These are phyloP conservation scores for Stylonectria norvegica DNA, from an alignment of 2,329 filamentous ascomycete genomes.

Conservation along the genomic window DNA sequence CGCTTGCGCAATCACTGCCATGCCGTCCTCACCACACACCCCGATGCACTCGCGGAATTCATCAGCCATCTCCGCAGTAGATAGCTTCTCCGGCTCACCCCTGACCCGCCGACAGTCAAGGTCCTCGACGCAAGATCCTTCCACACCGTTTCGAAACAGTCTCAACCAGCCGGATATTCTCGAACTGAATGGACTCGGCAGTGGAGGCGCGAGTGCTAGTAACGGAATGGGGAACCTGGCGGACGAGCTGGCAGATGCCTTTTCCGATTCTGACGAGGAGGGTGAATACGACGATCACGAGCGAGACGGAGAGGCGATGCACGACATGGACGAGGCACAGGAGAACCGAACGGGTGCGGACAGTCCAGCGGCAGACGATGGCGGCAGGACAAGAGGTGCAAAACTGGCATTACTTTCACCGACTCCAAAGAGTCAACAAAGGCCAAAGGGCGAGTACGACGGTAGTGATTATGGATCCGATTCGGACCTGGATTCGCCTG, in stretches of 20 bases:
- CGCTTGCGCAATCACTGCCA: no score
- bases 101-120: constrained; percentile 48
- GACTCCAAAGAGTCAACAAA: constrained; percentile 46
- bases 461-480: constrained; percentile 73
- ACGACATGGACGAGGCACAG: constrained; percentile 5
- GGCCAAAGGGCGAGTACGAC: constrained; percentile 60
- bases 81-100: constrained; percentile 46
- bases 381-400: constrained; percentile 31
- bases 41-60: constrained; percentile 58
- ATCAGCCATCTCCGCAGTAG: constrained; percentile 53
- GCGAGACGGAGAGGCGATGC: constrained; percentile 22
- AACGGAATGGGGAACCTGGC: constrained; percentile 73
- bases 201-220: constrained; percentile 39
- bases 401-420: constrained; percentile 46
- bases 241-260: constrained; percentile 74
- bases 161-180: constrained; percentile 47
- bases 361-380: constrained; percentile 17
- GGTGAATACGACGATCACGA: constrained; percentile 49
- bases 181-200: constrained; percentile 45
- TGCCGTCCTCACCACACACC: constrained; percentile 48
- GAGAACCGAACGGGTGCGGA: constrained; percentile 6
- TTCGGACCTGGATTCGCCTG: constrained; percentile 65
- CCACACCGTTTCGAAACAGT: constrained; percentile 47
- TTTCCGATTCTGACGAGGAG: constrained; percentile 63
- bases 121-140: constrained; percentile 48